Evolutionary conservation across 2,329 filamentous ascomycete genomes (phyloP), one percentile per base, ranked within the genome.

Genomic region (Leptographium radiaticola): DNA sequence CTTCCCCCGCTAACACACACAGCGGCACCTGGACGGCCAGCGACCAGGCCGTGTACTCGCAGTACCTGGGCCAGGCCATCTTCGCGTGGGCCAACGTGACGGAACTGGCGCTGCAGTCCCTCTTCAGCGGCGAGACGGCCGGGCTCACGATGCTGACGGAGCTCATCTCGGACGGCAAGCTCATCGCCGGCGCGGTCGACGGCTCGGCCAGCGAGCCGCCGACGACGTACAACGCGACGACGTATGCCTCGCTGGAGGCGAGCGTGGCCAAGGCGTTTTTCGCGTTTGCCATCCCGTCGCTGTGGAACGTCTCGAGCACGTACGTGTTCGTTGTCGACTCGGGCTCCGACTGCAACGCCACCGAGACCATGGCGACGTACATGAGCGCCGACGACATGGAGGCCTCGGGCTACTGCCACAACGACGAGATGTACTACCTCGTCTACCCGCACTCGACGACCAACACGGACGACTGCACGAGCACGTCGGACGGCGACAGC

Each of bases 371-470:
- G 10, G 61, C 25, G 25, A 25, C 8, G 31, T 36, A 42, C n/a
- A 16, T 42, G 16, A 6, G 2, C 16, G 40, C n/a, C 16, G 40
- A 42, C 40, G 40, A 25, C 25, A 25, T 25, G 25, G 25, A 25
- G 25, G 25, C 40, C 10, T 16, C 40, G 15, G 18, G 16, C 40
- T 42, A 48, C 55, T 69, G 66, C 56, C 53, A 58, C 54, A 51
- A 66, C 20, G 58, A 57, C 43, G 62, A 46, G 31, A 53, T 56
- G 18, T 70, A 69, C 59, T 68, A 66, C 49, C 59, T 70, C 6
- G 65, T 62, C 38, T 33, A 59, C 40, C 58, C 63, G 9, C 4
- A 38, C 36, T 25, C 25, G 25, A 25, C 25, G 25, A 3, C 25
- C 25, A 25, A 25, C 25, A 25, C 25, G 3, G 5, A 25, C 25